Conservation (phyloP, 805 yeast genomes). For the Scheffersomyces stipitis region DNA sequence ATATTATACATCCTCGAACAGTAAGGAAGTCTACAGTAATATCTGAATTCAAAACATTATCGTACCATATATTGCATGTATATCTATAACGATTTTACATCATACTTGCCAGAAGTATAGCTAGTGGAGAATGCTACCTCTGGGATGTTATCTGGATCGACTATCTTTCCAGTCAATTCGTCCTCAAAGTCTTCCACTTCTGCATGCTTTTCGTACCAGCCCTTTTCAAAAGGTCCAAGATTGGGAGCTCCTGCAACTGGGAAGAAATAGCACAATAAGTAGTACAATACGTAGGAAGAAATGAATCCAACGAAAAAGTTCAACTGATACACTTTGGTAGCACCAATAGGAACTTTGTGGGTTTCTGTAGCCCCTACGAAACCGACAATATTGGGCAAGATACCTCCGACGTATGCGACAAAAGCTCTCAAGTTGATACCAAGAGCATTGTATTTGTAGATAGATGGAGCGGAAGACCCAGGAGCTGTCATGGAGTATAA, state of each 20-base stretch:
- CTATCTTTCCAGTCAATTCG: conserved; percentile 31
- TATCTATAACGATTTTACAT: no score
- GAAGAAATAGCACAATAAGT: conserved; percentile 47
- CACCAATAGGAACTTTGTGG: conserved; percentile 72
- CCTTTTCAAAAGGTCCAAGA: conserved; percentile 45
- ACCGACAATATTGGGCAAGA: conserved; percentile 82
- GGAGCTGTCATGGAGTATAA: conserved; percentile 52
- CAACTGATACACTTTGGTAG: conserved; percentile 67
- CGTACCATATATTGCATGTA: no score
- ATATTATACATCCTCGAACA: no score
- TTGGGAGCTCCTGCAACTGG: conserved; percentile 48
- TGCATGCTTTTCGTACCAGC: conserved; percentile 62
- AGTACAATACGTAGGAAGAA: conserved; percentile 55
- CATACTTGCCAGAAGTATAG: conserved; percentile 11
- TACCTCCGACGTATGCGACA: conserved; percentile 76
- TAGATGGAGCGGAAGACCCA: conserved; percentile 26
- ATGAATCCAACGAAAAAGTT: conserved; percentile 78
- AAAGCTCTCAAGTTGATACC: conserved; percentile 87
- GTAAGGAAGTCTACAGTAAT: no score
- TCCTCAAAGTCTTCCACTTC: conserved; percentile 65
- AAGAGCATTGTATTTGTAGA: conserved; percentile 58
- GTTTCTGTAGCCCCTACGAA: conserved; percentile 81
- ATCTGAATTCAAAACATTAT: no score
- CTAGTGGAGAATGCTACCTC: conserved; percentile 5
- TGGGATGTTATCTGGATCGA: conserved; percentile 18